A percentile compares a stretch with the other conserved stretches of the same genome.
Conservation (phyloP, 202 grass and related monocot species). For the Schoenoplectus tabernaemontani region DNA sequence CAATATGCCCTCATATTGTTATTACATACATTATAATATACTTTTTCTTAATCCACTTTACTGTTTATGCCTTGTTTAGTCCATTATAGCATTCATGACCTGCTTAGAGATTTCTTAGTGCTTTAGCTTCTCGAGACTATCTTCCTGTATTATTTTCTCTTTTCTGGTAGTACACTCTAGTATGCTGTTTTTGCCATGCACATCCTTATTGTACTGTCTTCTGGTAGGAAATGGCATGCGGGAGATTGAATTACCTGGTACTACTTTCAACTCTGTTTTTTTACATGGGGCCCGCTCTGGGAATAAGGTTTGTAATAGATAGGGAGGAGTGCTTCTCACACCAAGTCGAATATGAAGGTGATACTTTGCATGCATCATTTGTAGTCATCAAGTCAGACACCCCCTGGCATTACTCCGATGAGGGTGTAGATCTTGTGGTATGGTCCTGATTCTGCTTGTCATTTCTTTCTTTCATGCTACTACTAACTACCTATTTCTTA, state of each 20-base stretch:
- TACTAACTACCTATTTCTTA: not conserved
- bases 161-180: not conserved
- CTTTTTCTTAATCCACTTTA: not conserved
- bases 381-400: slow-evolving; percentile 87
- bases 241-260: slow-evolving; percentile 26
- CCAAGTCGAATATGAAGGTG: slow-evolving; percentile 68
- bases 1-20: not conserved
- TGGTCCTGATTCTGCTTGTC: not conserved
- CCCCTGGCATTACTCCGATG: slow-evolving; percentile 72
- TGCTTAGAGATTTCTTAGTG: not conserved
- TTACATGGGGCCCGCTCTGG: slow-evolving; percentile 17
- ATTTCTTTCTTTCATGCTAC: not conserved
- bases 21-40: not conserved
- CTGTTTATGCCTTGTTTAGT: not conserved
- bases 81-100: not conserved
- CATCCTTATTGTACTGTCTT: not conserved
- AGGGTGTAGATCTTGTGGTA: slow-evolving; percentile 95
- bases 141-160: not conserved
- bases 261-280: slow-evolving; percentile 24
- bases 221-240: slow-evolving; percentile 23
- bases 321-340: slow-evolving; percentile 92
- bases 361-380: slow-evolving; percentile 72
- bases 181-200: not conserved
- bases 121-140: not conserved
- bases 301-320: slow-evolving; percentile 86